These are phyloP conservation scores for Pythium guiyangense DNA, from an alignment of 352 stramenopile species.

Conservation along the genomic window DNA sequence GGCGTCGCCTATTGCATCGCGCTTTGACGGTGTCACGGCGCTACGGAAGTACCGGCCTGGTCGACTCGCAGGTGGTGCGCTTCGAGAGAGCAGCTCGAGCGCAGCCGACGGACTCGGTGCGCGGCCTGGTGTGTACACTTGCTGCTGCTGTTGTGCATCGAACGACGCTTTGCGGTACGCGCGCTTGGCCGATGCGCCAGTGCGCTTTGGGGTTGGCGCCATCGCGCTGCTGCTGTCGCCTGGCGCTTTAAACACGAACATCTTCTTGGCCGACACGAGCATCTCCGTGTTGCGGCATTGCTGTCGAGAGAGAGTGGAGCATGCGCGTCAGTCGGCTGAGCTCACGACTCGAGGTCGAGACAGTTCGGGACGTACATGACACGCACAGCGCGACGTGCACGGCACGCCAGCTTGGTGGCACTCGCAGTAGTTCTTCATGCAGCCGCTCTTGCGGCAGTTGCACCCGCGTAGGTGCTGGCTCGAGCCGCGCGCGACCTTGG, in stretches of 20 bases:
- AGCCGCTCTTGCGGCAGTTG: conserved; percentile 94
- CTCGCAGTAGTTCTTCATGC: conserved; percentile 98
- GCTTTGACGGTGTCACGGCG: conserved; percentile 23
- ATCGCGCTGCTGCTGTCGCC: conserved; percentile 5
- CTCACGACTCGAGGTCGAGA: neutral
- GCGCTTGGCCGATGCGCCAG: conserved; percentile 12
- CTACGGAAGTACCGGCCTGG: neutral
- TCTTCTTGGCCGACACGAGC: conserved; percentile 66
- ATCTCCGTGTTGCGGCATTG: conserved; percentile 70
- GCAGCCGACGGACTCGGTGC: conserved; percentile 12
- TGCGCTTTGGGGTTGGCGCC: too few species aligned
- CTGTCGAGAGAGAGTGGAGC: conserved; percentile 1
- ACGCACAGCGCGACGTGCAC: conserved; percentile 82
- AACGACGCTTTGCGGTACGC: conserved; percentile 19
- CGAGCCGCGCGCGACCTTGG: conserved; percentile 87
- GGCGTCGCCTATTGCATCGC: conserved; percentile 16
- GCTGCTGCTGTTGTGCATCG: conserved; percentile 12
- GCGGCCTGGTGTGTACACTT: conserved; percentile 6
- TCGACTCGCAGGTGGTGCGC: conserved; percentile 27
- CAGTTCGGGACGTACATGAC: conserved; percentile 29
- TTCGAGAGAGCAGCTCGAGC: conserved; percentile 57
- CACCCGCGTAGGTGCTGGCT: conserved; percentile 91
- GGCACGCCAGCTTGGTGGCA: conserved; percentile 90
- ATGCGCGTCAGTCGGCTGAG: neutral
- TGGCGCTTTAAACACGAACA: conserved; percentile 40